Evolutionary conservation across 345 rosid genomes (phyloP), one percentile per base, ranked within the genome.

Genomic region (Reutealis trisperma): DNA sequence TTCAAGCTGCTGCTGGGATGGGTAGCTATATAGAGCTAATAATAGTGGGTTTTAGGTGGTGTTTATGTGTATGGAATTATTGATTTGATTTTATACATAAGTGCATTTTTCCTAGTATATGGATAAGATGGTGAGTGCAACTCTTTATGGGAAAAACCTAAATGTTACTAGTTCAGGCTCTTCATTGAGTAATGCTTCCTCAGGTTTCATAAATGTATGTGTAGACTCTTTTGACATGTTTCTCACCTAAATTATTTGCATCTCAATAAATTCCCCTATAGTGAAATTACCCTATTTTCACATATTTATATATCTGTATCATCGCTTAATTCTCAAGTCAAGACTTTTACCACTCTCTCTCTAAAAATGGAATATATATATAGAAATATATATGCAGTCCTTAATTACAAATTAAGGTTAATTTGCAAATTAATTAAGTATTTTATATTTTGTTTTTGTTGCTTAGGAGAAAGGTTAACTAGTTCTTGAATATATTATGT

Each of bases 1-100:
- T 63, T 72, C 86, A 45, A 82, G 84, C 87, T 84, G 88, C 63
- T 81, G 88, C 86, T 87, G 89, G 88, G 86, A 83, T 79, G 86
- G 86, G 57, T 87, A 87, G 88, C 75, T 77, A 47, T 11, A 13
- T 7, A 21, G 8, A n/a, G 55, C 18, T 58, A 19, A 21, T 19
- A 21, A 81, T 70, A 58, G 45, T 34, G 10, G 14, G 24, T 61
- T n/a, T 80, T 42, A 73, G 77, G 81, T 69, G 75, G 6, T 0
- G 41, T 37, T 37, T 52, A 51, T 52, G 70, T 41, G 49, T 62
- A 74, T 72, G 68, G 18, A 7, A 37, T 37, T 37, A 72, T 71
- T 69, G 74, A 76, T 55, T 67, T 70, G 41, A 37, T 37, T 4
- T 37, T 37, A 71, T 54, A 68, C 5, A 63, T 45, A 63, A 61